phyloP scores from a whole-genome alignment of 352 stramenopile species.

The Phytophthora agathidicida region DNA sequence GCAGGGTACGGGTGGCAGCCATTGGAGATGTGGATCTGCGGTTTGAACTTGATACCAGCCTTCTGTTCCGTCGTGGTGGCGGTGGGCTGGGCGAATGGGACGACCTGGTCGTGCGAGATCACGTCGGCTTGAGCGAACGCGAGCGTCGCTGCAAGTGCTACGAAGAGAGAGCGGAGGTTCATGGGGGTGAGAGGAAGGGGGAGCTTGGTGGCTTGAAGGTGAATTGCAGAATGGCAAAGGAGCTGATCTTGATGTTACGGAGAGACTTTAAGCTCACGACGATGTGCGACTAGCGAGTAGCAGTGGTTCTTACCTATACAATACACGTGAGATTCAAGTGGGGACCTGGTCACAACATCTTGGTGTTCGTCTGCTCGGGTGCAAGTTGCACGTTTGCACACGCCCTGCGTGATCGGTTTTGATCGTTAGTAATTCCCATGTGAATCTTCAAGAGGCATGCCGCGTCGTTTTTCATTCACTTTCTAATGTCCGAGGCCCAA shows the following conservation, averaged over 20 bases:
- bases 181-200: conserved; percentile 1
- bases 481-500: too few relatives aligned
- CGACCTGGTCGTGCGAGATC: conserved; percentile 3
- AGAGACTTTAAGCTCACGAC: not conserved
- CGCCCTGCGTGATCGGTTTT: too few relatives aligned
- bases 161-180: conserved; percentile 20
- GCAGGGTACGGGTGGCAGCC: not conserved
- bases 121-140: not conserved
- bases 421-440: too few relatives aligned
- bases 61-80: not conserved
- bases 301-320: too few relatives aligned
- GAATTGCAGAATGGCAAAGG: conserved; percentile 10
- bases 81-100: conserved; percentile 6
- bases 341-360: too few relatives aligned
- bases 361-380: too few relatives aligned
- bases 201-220: conserved; percentile 4
- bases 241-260: not conserved
- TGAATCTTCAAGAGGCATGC: too few relatives aligned
- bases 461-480: too few relatives aligned
- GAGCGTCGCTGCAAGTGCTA: conserved; percentile 10
- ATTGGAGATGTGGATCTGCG: not conserved
- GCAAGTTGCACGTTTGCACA: too few relatives aligned
- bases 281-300: too few relatives aligned
- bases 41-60: not conserved
- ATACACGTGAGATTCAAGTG: too few relatives aligned